A percentile compares a stretch with the other conserved stretches of the same genome.
These are phyloP conservation scores for Botrytis deweyae DNA, from an alignment of 2,329 filamentous ascomycete genomes.

Conservation along the genomic window DNA sequence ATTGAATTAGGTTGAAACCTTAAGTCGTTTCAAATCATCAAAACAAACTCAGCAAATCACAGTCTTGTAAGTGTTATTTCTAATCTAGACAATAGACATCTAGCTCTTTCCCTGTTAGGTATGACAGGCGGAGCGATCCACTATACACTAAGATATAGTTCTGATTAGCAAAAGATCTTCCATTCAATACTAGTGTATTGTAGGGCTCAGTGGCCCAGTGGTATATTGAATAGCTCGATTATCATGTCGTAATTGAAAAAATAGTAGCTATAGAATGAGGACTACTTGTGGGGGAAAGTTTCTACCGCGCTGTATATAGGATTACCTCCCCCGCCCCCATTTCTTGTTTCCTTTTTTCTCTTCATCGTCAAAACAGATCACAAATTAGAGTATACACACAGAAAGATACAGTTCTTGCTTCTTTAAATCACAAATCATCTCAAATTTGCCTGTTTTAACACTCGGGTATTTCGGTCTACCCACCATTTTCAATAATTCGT, in stretches of 20 bases:
- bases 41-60: neutral
- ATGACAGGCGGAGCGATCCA: neutral
- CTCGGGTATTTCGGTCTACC: slow-evolving; percentile 9
- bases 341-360: neutral
- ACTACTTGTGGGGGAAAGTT: neutral
- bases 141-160: neutral
- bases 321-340: neutral
- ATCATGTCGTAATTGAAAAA: neutral
- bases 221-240: neutral
- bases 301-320: neutral
- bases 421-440: neutral
- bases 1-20: too few relatives aligned
- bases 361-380: neutral
- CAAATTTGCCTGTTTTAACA: slow-evolving; percentile 5
- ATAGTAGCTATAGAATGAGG: neutral
- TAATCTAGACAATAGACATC: neutral
- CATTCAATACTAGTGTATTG: neutral
- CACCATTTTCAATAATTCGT: neutral
- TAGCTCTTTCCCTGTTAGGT: neutral
- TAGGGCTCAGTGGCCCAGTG: neutral
- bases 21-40: neutral
- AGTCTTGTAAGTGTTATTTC: rapidly evolving
- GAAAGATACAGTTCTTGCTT: neutral
- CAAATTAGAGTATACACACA: neutral
- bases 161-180: neutral